phyloP scores from a whole-genome alignment of 176 grass and related monocot genomes.

The Lolium multiflorum region DNA sequence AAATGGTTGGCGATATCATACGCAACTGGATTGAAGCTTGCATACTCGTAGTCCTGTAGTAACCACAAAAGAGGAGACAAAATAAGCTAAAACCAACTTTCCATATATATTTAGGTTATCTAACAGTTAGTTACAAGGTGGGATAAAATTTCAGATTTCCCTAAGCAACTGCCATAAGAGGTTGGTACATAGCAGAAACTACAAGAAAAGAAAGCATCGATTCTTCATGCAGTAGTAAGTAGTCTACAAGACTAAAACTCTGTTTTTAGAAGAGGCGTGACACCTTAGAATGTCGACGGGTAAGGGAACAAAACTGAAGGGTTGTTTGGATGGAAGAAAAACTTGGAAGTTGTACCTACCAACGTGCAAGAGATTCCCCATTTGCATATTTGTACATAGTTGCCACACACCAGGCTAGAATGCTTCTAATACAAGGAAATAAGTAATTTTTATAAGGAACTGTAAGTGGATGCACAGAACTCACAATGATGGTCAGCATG shows the following conservation, averaged over 20 bases:
- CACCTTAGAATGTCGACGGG: slow-evolving; percentile 2
- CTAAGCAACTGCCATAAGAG: neutral
- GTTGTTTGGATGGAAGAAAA: neutral
- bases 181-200: neutral
- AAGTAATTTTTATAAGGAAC: slow-evolving; percentile 2
- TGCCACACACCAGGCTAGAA: neutral
- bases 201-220: slow-evolving; percentile 16
- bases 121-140: neutral
- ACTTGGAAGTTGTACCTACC: slow-evolving; percentile 13
- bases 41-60: slow-evolving; percentile 95
- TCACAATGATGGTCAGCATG: slow-evolving; percentile 92
- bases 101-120: neutral
- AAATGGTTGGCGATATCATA: slow-evolving; percentile 99
- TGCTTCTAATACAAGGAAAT: slow-evolving; percentile 32
- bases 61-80: neutral
- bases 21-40: slow-evolving; percentile 89
- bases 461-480: slow-evolving; percentile 39
- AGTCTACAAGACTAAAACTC: slow-evolving; percentile 43
- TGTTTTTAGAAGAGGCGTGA: slow-evolving; percentile 46
- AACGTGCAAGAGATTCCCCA: slow-evolving; percentile 28
- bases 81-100: neutral
- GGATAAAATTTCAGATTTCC: slow-evolving; percentile 1
- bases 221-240: slow-evolving; percentile 3
- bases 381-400: slow-evolving; percentile 27
- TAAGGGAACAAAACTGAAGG: slow-evolving; percentile 34